Percentiles rank a stretch among this genome's conserved stretches.
These are phyloP conservation scores for Botrytis byssoidea DNA, from an alignment of 2,329 filamentous ascomycete genomes.

Conservation along the genomic window DNA sequence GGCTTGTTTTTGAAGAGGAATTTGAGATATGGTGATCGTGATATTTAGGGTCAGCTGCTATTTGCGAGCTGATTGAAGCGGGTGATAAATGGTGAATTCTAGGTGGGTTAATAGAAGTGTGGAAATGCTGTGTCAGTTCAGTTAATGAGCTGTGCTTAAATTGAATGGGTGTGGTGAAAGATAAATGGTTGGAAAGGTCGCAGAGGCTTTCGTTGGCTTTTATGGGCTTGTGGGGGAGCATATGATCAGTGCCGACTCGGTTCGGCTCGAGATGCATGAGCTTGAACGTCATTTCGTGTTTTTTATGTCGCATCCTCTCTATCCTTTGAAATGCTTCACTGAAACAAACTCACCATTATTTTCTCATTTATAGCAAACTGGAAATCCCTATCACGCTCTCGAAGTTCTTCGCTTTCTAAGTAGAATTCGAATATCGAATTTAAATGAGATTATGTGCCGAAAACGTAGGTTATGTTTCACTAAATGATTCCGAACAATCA, in stretches of 20 bases:
- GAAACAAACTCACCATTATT: neutral
- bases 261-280: conserved; percentile 1
- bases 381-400: neutral
- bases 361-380: neutral
- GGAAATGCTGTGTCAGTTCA: neutral
- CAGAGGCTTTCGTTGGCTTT: neutral
- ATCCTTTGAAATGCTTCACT: neutral
- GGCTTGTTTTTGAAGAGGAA: neutral
- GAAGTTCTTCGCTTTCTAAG: neutral
- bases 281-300: neutral
- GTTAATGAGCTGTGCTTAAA: neutral
- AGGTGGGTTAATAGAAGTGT: neutral
- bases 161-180: neutral
- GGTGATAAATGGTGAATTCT: conserved; percentile 17
- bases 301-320: neutral
- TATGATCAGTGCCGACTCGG: conserved; percentile 8
- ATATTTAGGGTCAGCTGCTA: conserved; percentile 13
- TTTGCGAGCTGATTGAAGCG: conserved; percentile 12
- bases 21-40: neutral
- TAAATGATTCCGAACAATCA: neutral
- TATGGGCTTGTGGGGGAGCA: neutral
- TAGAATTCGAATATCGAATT: neutral
- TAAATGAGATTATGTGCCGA: neutral
- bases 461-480: neutral
- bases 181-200: conserved; percentile 1